A percentile compares a stretch with the other conserved stretches of the same genome.
phyloP scores from a whole-genome alignment of 1,139 yeast species.

The Lodderomyces metapsilosis region DNA sequence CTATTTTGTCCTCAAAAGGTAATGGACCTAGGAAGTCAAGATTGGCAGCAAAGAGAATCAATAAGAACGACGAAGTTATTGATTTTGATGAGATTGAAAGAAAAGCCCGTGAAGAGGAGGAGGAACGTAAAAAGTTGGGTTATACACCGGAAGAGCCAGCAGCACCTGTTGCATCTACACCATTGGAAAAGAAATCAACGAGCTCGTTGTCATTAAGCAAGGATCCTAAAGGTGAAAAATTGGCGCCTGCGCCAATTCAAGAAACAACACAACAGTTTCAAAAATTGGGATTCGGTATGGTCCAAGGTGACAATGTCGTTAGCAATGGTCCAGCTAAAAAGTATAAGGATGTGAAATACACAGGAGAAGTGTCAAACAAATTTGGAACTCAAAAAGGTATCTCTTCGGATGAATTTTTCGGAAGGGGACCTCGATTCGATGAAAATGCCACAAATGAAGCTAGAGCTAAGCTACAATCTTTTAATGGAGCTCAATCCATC shows the following conservation, averaged over 20 bases:
- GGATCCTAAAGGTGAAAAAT: constrained; percentile 17
- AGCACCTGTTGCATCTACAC: constrained; percentile 13
- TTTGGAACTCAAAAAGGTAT: constrained; percentile 91
- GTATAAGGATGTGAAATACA: constrained; percentile 53
- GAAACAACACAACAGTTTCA: constrained; percentile 72
- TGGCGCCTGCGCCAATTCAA: constrained; percentile 40
- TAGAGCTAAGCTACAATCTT: constrained; percentile 68
- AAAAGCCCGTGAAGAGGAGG: constrained; percentile 81
- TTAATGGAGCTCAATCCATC: constrained; percentile 84
- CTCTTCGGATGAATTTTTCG: constrained; percentile 92
- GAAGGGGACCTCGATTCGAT: constrained; percentile 79
- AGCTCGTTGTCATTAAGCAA: constrained; percentile 15
- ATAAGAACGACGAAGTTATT: constrained; percentile 59
- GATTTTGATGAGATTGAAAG: constrained; percentile 92
- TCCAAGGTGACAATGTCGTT: constrained; percentile 41
- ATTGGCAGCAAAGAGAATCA: constrained; percentile 49
- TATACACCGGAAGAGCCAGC: constrained; percentile 55
- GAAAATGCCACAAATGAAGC: constrained; percentile 81
- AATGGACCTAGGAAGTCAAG: constrained; percentile 55
- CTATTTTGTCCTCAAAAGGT: constrained; percentile 42
- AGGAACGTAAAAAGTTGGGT: constrained; percentile 69
- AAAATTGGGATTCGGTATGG: constrained; percentile 83
- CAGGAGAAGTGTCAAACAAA: constrained; percentile 73
- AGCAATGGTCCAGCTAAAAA: constrained; percentile 34
- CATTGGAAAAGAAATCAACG: constrained; percentile 12